Conservation (phyloP, 805 yeast genomes). For the Metschnikowia continentalis region DNA sequence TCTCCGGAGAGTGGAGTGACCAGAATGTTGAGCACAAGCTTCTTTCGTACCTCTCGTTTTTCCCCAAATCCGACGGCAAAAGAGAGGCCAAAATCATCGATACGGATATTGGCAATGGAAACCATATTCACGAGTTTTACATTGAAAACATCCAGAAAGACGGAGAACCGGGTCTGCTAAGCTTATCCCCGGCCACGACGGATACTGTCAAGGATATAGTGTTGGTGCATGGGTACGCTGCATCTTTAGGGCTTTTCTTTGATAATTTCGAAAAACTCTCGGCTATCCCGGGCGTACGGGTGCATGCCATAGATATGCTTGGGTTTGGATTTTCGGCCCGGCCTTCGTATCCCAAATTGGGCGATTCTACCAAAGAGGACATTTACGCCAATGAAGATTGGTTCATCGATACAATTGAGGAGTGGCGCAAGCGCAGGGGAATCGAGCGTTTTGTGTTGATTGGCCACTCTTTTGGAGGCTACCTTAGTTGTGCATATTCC, state of each 20-base stretch:
- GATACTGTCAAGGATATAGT: slow-evolving; percentile 50
- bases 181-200: not conserved
- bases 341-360: slow-evolving; percentile 40
- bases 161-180: not conserved
- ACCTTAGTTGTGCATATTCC: slow-evolving; percentile 40
- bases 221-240: slow-evolving; percentile 89
- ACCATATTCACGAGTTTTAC: slow-evolving; percentile 72
- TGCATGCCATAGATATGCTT: slow-evolving; percentile 68
- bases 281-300: slow-evolving; percentile 47
- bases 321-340: slow-evolving; percentile 71
- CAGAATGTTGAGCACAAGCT: slow-evolving; percentile 36
- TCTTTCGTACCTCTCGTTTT: slow-evolving; percentile 56
- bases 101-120: slow-evolving; percentile 51
- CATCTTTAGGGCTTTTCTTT: slow-evolving; percentile 78
- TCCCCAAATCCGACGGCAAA: slow-evolving; percentile 48
- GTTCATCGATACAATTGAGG: slow-evolving; percentile 41
- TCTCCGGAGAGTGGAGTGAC: slow-evolving; percentile 20
- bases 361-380: slow-evolving; percentile 29
- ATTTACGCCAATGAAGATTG: slow-evolving; percentile 37
- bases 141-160: slow-evolving; percentile 49
- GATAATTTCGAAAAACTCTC: slow-evolving; percentile 55
- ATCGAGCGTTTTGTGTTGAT: slow-evolving; percentile 33
- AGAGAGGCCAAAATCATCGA: slow-evolving; percentile 46
- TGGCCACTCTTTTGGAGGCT: slow-evolving; percentile 46
- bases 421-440: slow-evolving; percentile 37